Percentiles rank a stretch among this genome's conserved stretches.
phyloP scores from a whole-genome alignment of 345 rosid genomes.

The Eucalyptus tenuipes region DNA sequence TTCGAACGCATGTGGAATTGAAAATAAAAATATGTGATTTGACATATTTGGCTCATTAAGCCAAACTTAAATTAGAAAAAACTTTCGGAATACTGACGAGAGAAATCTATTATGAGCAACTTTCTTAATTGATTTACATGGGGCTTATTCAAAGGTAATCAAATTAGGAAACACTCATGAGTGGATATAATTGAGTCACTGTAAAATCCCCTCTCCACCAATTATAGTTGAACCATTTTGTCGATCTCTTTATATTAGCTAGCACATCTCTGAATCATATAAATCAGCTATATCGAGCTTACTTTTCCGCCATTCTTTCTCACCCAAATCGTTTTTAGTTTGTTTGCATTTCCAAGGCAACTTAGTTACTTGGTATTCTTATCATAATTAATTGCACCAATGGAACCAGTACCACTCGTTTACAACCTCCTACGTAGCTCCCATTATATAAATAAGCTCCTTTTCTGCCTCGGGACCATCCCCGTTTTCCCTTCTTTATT shows the following conservation, averaged over 20 bases:
- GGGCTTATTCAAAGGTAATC: neutral
- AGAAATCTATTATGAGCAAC: accelerated
- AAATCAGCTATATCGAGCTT: neutral
- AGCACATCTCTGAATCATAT: neutral
- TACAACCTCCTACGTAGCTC: neutral
- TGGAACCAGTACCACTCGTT: too few relatives aligned
- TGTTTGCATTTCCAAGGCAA: neutral
- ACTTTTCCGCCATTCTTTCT: neutral
- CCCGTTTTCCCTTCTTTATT: neutral
- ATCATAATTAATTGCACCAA: neutral
- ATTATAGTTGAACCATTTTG: neutral
- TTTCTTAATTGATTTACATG: neutral
- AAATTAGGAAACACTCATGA: neutral
- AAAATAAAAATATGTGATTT: neutral
- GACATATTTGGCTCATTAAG: neutral
- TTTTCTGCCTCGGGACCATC: neutral
- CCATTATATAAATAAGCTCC: neutral
- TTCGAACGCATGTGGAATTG: accelerated
- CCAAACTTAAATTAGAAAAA: neutral
- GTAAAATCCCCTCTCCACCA: accelerated
- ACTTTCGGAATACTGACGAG: neutral
- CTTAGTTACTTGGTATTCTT: neutral
- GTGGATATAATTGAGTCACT: neutral
- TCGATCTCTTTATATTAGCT: neutral
- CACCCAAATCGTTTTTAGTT: neutral